Evolutionary conservation across 768 basidiomycete species (phyloP), one percentile per base, ranked within the genome.

Genomic region (Chlorophyllum brunneum): DNA sequence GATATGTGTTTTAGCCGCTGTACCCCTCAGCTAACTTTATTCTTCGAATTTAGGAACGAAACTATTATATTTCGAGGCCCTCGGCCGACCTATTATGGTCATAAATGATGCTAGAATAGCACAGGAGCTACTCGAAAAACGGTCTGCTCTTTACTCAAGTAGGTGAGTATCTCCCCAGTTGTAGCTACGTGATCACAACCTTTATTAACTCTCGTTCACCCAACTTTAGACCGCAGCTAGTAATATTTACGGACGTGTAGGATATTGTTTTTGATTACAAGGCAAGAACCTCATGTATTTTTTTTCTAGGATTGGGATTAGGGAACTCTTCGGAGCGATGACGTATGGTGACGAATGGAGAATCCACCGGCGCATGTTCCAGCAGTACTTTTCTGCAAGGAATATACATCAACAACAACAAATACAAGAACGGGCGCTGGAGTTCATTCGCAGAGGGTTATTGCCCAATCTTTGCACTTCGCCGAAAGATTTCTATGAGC

Each of bases 141-240:
- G 78, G 5, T 79, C 77, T 16, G 59, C 66, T 18, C 79, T 79
- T 39, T 84, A 83, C 55, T 82, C 83, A 4, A 78, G 80, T 55
- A 71, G 79, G 58, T 59, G 24, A 33, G 48, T n/a, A 26, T 11
- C 29, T 6, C 5, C 9, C 8, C n/a, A 24, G 9, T 9, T 27
- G 18, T 2, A n/a, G n/a, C n/a, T n/a, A n/a, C 2, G 1, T 16
- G 5, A 2, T 24, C 24, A 13, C 11, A 18, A 13, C 2, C 16
- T 23, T 27, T 16, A 30, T 5, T 43, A n/a, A 29, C 38, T 40
- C n/a, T 30, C 49, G 13, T 9, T 52, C 34, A 42, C 42, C 9
- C 11, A 5, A 30, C 11, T 30, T 31, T 31, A 51, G 49, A 29
- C 48, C 51, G 10, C 29, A 6, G 10, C 5, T 46, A 2, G 5